These are phyloP conservation scores for Collariella sp. DNA, from an alignment of 495 filamentous ascomycete species.

Conservation along the genomic window DNA sequence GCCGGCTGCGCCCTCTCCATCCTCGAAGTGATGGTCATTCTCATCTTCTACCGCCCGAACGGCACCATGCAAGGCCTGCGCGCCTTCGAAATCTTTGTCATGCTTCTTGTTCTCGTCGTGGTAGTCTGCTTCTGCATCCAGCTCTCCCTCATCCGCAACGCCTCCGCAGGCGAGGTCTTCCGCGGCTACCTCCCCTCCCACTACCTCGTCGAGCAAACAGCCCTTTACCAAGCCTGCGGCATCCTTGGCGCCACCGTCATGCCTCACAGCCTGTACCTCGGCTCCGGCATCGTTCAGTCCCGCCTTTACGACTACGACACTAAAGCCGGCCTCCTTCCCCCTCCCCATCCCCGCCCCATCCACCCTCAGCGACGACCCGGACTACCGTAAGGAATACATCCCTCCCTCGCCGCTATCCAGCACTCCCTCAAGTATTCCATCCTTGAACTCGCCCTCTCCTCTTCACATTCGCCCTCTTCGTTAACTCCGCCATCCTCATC, in stretches of 20 bases:
- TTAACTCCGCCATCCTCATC: conserved; percentile 86
- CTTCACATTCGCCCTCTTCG: conserved; percentile 90
- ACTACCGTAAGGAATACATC: conserved; percentile 56
- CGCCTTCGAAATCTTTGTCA: conserved; percentile 74
- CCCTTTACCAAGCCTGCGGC: conserved; percentile 78
- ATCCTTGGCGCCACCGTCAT: conserved; percentile 92
- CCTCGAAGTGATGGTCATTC: conserved; percentile 72
- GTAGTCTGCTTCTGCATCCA: conserved; percentile 89
- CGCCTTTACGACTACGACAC: conserved; percentile 72
- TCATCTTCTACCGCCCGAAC: conserved; percentile 74
- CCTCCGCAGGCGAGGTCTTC: conserved; percentile 68
- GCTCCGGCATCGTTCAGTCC: conserved; percentile 79
- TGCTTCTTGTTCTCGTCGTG: conserved; percentile 69
- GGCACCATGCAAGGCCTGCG: conserved; percentile 66
- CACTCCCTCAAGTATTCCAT: conserved; percentile 76
- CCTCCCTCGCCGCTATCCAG: conserved; percentile 67
- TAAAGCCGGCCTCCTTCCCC: conserved; percentile 47
- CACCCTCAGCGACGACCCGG: conserved; percentile 33
- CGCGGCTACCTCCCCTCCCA: conserved; percentile 72
- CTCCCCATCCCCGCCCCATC: conserved; percentile 17
- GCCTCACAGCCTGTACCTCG: conserved; percentile 85
- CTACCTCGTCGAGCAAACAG: conserved; percentile 51
- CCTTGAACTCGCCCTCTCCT: conserved; percentile 66
- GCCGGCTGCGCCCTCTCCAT: conserved; percentile 84
- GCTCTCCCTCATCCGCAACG: conserved; percentile 64